Base-by-base conservation (phyloP, 2,329 filamentous ascomycete genomes). In the Fusarium burgessii region DNA sequence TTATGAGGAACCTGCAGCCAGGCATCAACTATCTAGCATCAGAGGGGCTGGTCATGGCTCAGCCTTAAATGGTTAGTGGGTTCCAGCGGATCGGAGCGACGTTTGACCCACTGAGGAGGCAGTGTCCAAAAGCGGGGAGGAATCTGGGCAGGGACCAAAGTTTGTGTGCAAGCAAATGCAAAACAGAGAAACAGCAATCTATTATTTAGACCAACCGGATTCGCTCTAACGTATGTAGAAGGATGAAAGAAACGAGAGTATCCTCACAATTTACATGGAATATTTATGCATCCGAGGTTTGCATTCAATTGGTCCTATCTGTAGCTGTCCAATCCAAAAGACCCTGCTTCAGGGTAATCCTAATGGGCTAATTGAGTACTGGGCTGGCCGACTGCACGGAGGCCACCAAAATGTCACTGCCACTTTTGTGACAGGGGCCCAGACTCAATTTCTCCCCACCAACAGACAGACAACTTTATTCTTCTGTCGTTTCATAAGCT, bases 41-140 rank as follows among this genome's bases (percentile, higher is more conserved):
- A 23, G 38, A 36, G 60, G 40, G 63, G 54, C 68, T 35, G 58
- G 68, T 38, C 32, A 42, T 56, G 62, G 66, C 49, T 70, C 67
- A 64, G 57, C 57, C 58, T 51, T 63, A 51, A 64, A 40, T 25
- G 23, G 54, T 29, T 54, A 69, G 58, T 35, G 55, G 63, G 66
- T 54, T 66, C 63, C 52, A 59, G 49, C 54, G 38, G 63, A 56
- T 58, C 64, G 68, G 68, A 50, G 63, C 58, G 49, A 68, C 13
- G 63, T 29, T 52, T 36, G 54, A 54, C 63, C 68, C 68, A 71
- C 63, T 50, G 25, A 23, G 49, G 62, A 43, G 68, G 68, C 68
- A 64, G 68, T 71, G 68, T 46, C 42, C 20, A 38, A 45, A 45
- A 42, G 50, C 51, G 42, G 65, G 36, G 38, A 38, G 20, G 43